Evolutionary conservation across 2,329 filamentous ascomycete species (phyloP), one percentile per base, ranked within the genome.

Genomic region (Gaeumannomyces sp.): DNA sequence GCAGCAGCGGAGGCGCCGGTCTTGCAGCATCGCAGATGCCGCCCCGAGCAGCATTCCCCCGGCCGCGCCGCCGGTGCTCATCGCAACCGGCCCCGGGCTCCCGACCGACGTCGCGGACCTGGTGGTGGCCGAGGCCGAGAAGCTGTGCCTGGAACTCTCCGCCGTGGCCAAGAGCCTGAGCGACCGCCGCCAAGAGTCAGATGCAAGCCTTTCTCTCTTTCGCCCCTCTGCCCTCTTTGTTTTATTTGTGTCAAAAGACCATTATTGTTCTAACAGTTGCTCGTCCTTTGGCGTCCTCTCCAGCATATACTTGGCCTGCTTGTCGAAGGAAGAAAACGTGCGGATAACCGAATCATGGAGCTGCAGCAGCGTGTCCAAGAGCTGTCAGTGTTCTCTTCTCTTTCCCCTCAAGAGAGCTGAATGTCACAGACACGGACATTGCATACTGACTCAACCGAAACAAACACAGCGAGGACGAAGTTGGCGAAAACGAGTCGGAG

Each of bases 291-390:
- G 19, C 38, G 19, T n/a, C 22, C 6, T 11, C 28, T 64, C 35
- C 69, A 86, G 79, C 85, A 88, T 68, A 87, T 90, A 65, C 86
- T 89, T 70, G 79, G 79, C 29, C 74, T 89, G 38, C 81, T 89
- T 28, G 79, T 86, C 63, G 81, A 81, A 58, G 81, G 85, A 66
- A 81, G 84, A 65, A 83, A 88, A 71, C 79, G 78, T 53, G 81
- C 87, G 62, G 81, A 83, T 58, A 78, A 85, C 68, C 82, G 82
- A 63, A 85, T 89, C 65, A 78, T 85, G 29, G 82, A 84, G 65
- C 78, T 90, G 19, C 85, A 89, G 70, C 80, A 80, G 53, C 82
- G 85, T 59, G 78, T 89, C 59, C 71, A 78, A 57, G 81, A 87
- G 67, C 77, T 90, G 83, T 88, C 73, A 72, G 78, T 73, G 28